phyloP scores from a whole-genome alignment of 1,139 yeast genomes.

The Candida sojae region DNA sequence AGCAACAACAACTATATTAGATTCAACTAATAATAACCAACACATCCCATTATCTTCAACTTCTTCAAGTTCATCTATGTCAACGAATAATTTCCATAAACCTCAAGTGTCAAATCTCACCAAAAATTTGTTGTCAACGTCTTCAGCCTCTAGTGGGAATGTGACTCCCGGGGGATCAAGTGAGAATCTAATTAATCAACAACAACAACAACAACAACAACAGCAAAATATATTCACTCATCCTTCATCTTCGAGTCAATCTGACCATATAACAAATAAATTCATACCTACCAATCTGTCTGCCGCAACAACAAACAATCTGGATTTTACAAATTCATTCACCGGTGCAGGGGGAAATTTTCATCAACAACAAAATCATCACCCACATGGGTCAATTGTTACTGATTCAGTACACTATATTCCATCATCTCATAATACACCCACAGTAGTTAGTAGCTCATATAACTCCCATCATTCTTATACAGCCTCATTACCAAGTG shows the following conservation, averaged over 20 bases:
- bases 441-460: slow-evolving; percentile 52
- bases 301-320: not conserved
- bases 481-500: slow-evolving; percentile 28
- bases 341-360: slow-evolving; percentile 4
- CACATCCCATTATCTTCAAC: not conserved
- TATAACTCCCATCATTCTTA: slow-evolving; percentile 46
- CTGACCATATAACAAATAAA: slow-evolving; percentile 3
- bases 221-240: slow-evolving; percentile 1
- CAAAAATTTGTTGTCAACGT: slow-evolving; percentile 31
- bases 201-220: not conserved
- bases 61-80: slow-evolving; percentile 3
- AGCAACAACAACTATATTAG: not conserved
- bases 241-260: slow-evolving; percentile 9
- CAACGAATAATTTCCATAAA: slow-evolving; percentile 7
- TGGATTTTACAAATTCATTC: not conserved
- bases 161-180: slow-evolving; percentile 2
- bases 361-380: not conserved
- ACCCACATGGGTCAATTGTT: slow-evolving; percentile 2
- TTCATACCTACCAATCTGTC: slow-evolving; percentile 7
- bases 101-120: slow-evolving; percentile 41
- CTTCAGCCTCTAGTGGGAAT: slow-evolving; percentile 2
- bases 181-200: slow-evolving; percentile 3
- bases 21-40: not conserved
- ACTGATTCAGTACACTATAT: slow-evolving; percentile 37
- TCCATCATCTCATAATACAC: slow-evolving; percentile 55